Evolutionary conservation across 805 yeast species (phyloP), one percentile per base, ranked within the genome.

Genomic region (Ogataea glucozyma): DNA sequence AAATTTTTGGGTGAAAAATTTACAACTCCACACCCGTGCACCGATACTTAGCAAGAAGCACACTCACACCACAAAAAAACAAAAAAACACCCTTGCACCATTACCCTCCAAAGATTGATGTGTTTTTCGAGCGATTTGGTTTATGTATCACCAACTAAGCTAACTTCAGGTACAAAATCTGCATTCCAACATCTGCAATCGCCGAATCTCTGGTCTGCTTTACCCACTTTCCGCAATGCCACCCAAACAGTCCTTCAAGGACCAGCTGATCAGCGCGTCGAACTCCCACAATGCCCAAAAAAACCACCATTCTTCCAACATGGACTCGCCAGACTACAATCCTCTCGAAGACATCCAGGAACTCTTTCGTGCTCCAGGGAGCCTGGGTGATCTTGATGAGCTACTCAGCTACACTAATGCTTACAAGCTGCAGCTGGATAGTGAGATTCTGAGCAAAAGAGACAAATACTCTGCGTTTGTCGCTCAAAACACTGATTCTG

Each of bases 301-400:
- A 20, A 21, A 11, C 17, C 22, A 24, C 26, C 36, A 4, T 17
- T 6, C 14, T 13, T 49, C 47, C 32, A 46, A 40, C 26, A 54
- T 72, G 27, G 70, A 66, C 20, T 60, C 70, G 0, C 44, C 54
- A 3, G 66, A 67, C 24, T 83, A 82, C 52, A 75, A 78, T 48
- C 85, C 87, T 0, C 56, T 70, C 36, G 62, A 57, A 3, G 85
- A 81, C 54, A 65, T 85, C 13, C 65, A 69, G 26, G 63, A 66
- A 18, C 58, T 85, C 35, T 73, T 86, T 36, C 63, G 72, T 4
- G 64, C 72, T 3, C 79, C 85, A 3, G 71, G 72, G 1, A 63
- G 77, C 5, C 62, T 85, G 32, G 60, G 64, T 0, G 76, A 75
- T 14, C 61, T 87, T 18, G 80, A 80, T 14, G 63, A 67, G 11